Base-by-base conservation (phyloP, 2,329 filamentous ascomycete genomes). In the Ascochyta koolunga region DNA sequence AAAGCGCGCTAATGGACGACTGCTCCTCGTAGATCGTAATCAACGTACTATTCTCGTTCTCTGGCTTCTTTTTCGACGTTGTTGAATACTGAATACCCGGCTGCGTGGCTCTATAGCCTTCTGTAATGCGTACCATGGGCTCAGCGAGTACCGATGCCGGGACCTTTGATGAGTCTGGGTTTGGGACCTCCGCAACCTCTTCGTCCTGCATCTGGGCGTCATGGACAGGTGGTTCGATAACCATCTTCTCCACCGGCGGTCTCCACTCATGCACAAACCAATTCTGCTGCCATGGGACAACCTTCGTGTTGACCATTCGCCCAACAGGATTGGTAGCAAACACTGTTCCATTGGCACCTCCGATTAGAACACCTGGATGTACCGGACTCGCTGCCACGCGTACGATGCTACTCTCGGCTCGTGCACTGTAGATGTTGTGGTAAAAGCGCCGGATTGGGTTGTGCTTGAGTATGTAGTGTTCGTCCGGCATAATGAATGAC, bases 181-280 rank as follows among this genome's bases (percentile, higher is more conserved):
- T 13, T 16, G 33, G 18, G 5, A 22, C 27, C 19, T 43, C 38
- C 16, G 32, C n/a, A 1, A 29, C 33, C 10, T 40, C 47, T 8
- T 42, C 47, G 32, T 54, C 25, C n/a, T 19, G n/a, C 40, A 45
- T 32, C 6, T 36, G 24, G 2, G 2, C 24, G 11, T 49, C 35
- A 1, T 38, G 47, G 13, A 7, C 19, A 35, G 40, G 25, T 33
- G 50, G 33, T 16, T 56, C 44, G n/a, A 43, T 24, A 0, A 50
- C 24, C 42, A 65, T 32, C 2, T 62, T 29, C 0, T 60, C 54
- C n/a, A 69, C 50, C 1, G 63, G 55, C 3, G 56, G 54, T 18
- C 77, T 65, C 82, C 83, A 87, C 50, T 86, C 82, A 60, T 86
- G 83, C 21, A 74, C 68, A 59, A 86, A 86, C 81, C 84, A 85